These are phyloP conservation scores for Diplosphaera chodatii DNA, from an alignment of 139 green algal species.

Conservation along the genomic window DNA sequence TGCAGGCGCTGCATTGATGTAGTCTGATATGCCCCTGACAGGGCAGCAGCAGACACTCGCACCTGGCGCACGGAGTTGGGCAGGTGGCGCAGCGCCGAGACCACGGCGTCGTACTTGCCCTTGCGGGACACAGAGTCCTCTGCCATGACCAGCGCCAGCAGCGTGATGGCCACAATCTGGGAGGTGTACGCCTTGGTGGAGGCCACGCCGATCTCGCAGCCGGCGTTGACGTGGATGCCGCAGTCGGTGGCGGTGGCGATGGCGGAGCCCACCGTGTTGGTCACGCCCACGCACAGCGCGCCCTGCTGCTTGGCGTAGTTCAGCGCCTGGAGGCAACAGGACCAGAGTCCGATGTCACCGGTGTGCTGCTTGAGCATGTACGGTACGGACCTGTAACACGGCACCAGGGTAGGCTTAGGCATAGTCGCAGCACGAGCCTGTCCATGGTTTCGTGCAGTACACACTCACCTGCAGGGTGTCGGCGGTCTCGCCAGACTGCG, in stretches of 20 bases:
- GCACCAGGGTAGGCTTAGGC: no score
- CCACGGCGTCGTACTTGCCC: conserved; percentile 47
- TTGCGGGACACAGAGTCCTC: conserved; percentile 52
- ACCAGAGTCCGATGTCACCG: no score
- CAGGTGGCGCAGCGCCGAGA: conserved; percentile 46
- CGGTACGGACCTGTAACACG: no score
- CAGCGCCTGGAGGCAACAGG: conserved; percentile 39
- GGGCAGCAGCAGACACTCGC: conserved; percentile 2
- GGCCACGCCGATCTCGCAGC: conserved; percentile 70
- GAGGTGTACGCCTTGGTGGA: conserved; percentile 61
- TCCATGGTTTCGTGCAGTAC: no score
- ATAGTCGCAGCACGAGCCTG: no score
- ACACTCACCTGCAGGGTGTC: conserved; percentile 61
- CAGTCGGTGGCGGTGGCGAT: conserved; percentile 66
- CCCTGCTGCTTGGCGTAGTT: conserved; percentile 50
- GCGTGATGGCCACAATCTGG: conserved; percentile 63
- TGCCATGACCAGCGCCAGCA: conserved; percentile 62
- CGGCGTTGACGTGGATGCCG: conserved; percentile 73
- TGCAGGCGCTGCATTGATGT: no score
- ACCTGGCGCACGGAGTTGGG: conserved; percentile 37
- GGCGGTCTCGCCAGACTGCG: conserved; percentile 58
- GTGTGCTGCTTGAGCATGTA: no score
- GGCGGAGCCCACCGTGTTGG: conserved; percentile 74
- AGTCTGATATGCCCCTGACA: no score
- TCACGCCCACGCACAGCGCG: conserved; percentile 72